Base-by-base conservation (phyloP, 768 basidiomycete species). In the Calocybe indica region DNA sequence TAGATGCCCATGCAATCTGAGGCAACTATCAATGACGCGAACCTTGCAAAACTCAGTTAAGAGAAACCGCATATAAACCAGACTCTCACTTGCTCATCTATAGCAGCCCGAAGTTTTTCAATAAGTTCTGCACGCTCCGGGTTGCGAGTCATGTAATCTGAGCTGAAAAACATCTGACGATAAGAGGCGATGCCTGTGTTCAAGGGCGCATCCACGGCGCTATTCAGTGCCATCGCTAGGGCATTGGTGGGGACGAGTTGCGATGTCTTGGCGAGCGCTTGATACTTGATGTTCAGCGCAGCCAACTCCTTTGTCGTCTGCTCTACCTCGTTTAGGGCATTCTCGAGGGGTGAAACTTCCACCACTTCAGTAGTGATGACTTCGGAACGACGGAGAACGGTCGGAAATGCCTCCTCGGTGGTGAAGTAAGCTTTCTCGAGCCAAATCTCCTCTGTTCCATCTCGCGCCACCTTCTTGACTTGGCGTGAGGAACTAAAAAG, bases 331-430 rank as follows among this genome's bases (percentile, higher is more conserved):
- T 76, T 72, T 6, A 95, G 68, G 1, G 94, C 93, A 45, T 75
- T 85, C 55, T 92, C 85, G 13, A 96, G 69, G 0, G 95, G 93
- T 1, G 91, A 90, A 40, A 95, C 81, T 61, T 94, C 88, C 43
- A 80, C 70, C 13, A 85, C 68, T 38, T 83, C 78, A 38, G 81
- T 65, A 34, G 77, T 80, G 30, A 91, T 70, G 37, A 97, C 80
- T 59, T 96, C 93, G 1, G 91, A 92, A 15, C 95, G 80, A 31
- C 88, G 82, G 34, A 97, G 76, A 2, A 97, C 88, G 0, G 92
- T 93, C 0, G 95, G 95, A 68, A 94, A 93, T 3, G 80, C 75
- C 55, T 92, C 88, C 63, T 93, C 90, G 0, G 90, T 92, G 3
- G 83, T 88, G 60, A 80, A 85, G 57, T 79, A 83, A 0, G 88